Evolutionary conservation across 1,284 basidiomycete genomes (phyloP).

Genomic region (Puccinia triticina): DNA sequence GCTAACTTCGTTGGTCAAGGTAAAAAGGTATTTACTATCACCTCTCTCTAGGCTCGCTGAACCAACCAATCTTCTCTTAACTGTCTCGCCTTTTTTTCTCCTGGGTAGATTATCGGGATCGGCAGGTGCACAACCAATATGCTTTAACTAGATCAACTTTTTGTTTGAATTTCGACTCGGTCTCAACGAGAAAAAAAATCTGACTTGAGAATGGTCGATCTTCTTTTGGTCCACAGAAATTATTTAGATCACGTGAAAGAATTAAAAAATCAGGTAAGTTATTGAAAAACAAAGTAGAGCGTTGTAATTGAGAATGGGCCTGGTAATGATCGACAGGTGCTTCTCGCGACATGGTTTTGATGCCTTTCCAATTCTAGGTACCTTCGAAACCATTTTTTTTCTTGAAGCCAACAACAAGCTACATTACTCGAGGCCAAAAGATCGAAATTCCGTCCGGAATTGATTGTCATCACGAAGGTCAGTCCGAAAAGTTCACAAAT

Average conservation of each 20-base stretch:
- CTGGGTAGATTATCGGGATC: conserved; percentile 44
- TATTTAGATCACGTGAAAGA: conserved; percentile 44
- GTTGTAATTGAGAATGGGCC: not conserved
- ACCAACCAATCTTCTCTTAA: not conserved
- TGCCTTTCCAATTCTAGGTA: not conserved
- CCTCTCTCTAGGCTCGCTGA: not conserved
- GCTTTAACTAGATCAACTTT: too few species aligned
- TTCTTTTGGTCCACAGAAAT: conserved; percentile 11
- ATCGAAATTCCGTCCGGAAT: conserved; percentile 39
- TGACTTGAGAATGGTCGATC: not conserved
- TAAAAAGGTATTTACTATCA: not conserved
- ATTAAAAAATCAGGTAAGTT: conserved; percentile 39
- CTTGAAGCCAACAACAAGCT: conserved; percentile 45
- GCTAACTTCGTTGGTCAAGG: conserved; percentile 27
- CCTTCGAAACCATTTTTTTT: conserved; percentile 45
- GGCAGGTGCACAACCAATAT: conserved; percentile 17
- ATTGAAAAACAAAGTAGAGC: not conserved
- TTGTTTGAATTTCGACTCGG: not conserved
- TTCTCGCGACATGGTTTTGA: too few species aligned
- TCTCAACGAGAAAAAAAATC: not conserved
- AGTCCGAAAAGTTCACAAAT: not conserved
- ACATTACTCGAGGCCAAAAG: conserved; percentile 15
- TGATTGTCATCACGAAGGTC: conserved; percentile 49
- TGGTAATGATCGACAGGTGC: too few species aligned
- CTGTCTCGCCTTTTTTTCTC: not conserved